Percentiles rank a stretch among this genome's conserved stretches.
These are phyloP conservation scores for Geoglossum cookeanum DNA, from an alignment of 2,329 filamentous ascomycete genomes.

Conservation along the genomic window DNA sequence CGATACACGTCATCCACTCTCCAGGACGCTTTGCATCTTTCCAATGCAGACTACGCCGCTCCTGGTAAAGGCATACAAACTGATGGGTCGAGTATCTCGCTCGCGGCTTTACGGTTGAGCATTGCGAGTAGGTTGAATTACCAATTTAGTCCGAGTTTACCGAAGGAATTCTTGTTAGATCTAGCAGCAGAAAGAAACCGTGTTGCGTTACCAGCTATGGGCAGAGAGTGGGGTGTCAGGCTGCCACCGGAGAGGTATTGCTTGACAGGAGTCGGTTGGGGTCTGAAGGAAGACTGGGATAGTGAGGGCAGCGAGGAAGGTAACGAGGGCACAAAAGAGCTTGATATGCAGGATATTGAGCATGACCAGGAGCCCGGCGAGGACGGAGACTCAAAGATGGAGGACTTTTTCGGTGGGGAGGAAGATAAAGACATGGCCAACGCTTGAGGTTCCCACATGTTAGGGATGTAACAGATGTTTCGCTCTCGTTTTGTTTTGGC, in stretches of 20 bases:
- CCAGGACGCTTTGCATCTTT: slow-evolving; percentile 31
- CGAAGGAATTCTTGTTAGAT: slow-evolving; percentile 42
- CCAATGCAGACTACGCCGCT: slow-evolving; percentile 28
- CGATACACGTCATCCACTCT: slow-evolving; percentile 33
- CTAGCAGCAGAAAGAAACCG: slow-evolving; percentile 36
- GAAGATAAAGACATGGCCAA: slow-evolving; percentile 23
- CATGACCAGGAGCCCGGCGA: slow-evolving; percentile 20
- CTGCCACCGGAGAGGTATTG: slow-evolving; percentile 44
- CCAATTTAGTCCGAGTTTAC: slow-evolving; percentile 37
- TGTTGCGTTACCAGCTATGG: slow-evolving; percentile 33
- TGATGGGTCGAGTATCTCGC: slow-evolving; percentile 32
- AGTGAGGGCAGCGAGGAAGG: slow-evolving; percentile 27
- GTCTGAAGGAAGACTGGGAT: slow-evolving; percentile 37
- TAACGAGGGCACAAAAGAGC: slow-evolving; percentile 2
- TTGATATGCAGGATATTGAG: slow-evolving; percentile 4
- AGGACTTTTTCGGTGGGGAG: slow-evolving; percentile 25
- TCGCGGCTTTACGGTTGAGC: slow-evolving; percentile 38
- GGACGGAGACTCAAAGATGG: slow-evolving; percentile 27
- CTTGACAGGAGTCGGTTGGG: slow-evolving; percentile 36
- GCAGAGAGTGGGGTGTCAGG: slow-evolving; percentile 36
- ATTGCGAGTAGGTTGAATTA: slow-evolving; percentile 40
- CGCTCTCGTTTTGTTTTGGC: neutral
- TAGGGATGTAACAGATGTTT: too few species aligned
- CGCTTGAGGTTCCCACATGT: slow-evolving; percentile 18
- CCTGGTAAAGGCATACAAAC: slow-evolving; percentile 17